Base-by-base conservation (phyloP, 768 basidiomycete genomes). In the Suillus decipiens region DNA sequence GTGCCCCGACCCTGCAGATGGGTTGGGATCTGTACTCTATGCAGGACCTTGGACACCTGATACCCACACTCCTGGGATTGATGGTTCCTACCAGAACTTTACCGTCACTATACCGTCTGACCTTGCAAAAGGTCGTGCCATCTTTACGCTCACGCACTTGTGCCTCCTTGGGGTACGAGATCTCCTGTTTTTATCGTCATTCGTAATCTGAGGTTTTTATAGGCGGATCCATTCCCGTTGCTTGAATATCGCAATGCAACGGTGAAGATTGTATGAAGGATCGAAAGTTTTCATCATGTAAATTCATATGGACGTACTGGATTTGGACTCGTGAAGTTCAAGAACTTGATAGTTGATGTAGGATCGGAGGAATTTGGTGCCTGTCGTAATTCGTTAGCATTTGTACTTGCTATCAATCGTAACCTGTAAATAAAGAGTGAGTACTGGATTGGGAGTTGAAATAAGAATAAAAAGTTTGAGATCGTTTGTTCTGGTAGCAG, bases 61-160 rank as follows among this genome's bases (percentile, higher is more conserved):
- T 2, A 24, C 0, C 15, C 70, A 72, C 31, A 0, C n/a, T 2
- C 53, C 51, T 8, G 67, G 66, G 28, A 28, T 28, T 28, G 28
- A 28, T 14, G 73, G 71, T 31, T 68, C 12, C 60, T 75, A 75
- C 59, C 71, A 76, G 63, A 68, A 76, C 61, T 75, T 76, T 31
- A 64, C 68, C 12, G 15, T 75, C 17, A 66, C 65, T n/a, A 31
- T 74, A 4, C 10, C 67, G 0, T 0, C 14, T 4, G 65, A 57
- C n/a, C 19, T 63, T 45, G 1, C 48, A 1, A 0, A 57, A 14
- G 74, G 74, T 59, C 69, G 61, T 33, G 72, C 74, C 34, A 64
- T 74, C 47, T 72, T 75, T 54, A 72, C 72, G 11, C 60, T 74
- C 63, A 73, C 71, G 0, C 74, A 74, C 36, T 61, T 73, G 12